A percentile compares a stretch with the other conserved stretches of the same genome.
Evolutionary conservation across 352 stramenopile species (phyloP).

Genomic region (Globisporangium lucens): DNA sequence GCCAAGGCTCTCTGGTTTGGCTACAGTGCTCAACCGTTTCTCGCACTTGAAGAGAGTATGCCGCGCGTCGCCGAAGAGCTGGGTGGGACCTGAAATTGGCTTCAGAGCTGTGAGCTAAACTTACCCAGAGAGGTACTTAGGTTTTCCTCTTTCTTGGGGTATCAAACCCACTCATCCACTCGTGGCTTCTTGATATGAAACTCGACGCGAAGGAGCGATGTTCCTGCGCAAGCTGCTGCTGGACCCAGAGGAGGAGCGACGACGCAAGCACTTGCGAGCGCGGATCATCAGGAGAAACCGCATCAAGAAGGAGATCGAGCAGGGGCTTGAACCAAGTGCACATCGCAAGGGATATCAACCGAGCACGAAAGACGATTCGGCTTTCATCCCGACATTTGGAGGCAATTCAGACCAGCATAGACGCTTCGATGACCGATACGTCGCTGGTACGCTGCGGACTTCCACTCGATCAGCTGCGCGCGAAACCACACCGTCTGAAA

Average conservation of each 20-base stretch:
- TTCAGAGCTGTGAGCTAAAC: not conserved
- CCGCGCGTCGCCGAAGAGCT: not conserved
- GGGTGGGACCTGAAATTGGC: not conserved
- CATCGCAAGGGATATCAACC: slow-evolving; percentile 19
- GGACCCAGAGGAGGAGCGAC: slow-evolving; percentile 50
- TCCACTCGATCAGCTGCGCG: slow-evolving; percentile 2
- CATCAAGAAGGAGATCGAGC: slow-evolving; percentile 51
- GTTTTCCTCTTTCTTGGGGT: not conserved
- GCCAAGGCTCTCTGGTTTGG: slow-evolving; percentile 1
- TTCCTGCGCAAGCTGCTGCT: slow-evolving; percentile 48
- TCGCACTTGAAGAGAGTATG: slow-evolving; percentile 9
- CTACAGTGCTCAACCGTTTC: slow-evolving; percentile 8
- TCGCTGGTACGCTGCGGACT: slow-evolving; percentile 7
- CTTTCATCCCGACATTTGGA: slow-evolving; percentile 17
- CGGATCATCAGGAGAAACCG: slow-evolving; percentile 59
- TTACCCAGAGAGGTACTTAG: not conserved
- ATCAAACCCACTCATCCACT: slow-evolving; percentile 10
- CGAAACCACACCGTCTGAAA: not conserved
- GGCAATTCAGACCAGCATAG: slow-evolving; percentile 12
- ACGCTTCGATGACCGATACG: slow-evolving; percentile 4
- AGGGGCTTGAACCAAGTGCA: slow-evolving; percentile 36
- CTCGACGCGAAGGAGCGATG: slow-evolving; percentile 25
- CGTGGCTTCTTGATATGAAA: slow-evolving; percentile 5
- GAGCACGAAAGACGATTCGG: slow-evolving; percentile 1
- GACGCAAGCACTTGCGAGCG: slow-evolving; percentile 39